Conservation (phyloP, 495 filamentous ascomycete genomes). For the Talaromyces liani region DNA sequence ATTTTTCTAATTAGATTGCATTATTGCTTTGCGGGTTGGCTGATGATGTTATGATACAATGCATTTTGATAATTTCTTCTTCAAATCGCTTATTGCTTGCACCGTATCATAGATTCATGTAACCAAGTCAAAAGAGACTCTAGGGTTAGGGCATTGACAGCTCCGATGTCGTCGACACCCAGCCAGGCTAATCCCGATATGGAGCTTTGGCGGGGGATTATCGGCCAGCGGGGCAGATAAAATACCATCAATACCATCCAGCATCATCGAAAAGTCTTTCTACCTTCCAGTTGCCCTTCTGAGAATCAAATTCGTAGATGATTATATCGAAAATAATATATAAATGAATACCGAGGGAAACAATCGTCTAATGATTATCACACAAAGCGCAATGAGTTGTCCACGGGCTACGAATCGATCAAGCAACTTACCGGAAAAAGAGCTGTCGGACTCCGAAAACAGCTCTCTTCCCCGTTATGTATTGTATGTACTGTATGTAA, state of each 20-base stretch:
- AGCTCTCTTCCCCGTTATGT: not conserved
- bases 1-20: not conserved
- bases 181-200: constrained; percentile 4
- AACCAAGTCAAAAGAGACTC: not conserved
- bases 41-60: not conserved
- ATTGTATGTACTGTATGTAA: not conserved
- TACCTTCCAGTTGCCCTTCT: not conserved
- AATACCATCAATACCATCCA: not conserved
- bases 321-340: not conserved
- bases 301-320: not conserved
- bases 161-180: constrained; percentile 7
- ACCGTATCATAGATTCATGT: not conserved
- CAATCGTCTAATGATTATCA: not conserved
- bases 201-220: constrained; percentile 1
- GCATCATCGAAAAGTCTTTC: not conserved
- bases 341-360: not conserved
- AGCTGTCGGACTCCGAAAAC: constrained; percentile 7
- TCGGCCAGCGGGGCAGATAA: constrained; percentile 8
- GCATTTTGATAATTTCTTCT: not conserved
- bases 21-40: not conserved
- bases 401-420: not conserved
- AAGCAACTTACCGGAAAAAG: not conserved
- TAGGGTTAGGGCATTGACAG: not conserved
- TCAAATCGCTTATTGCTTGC: not conserved
- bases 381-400: not conserved